Conservation (phyloP, 768 basidiomycete genomes). For the Paxillus ammoniavirescens region DNA sequence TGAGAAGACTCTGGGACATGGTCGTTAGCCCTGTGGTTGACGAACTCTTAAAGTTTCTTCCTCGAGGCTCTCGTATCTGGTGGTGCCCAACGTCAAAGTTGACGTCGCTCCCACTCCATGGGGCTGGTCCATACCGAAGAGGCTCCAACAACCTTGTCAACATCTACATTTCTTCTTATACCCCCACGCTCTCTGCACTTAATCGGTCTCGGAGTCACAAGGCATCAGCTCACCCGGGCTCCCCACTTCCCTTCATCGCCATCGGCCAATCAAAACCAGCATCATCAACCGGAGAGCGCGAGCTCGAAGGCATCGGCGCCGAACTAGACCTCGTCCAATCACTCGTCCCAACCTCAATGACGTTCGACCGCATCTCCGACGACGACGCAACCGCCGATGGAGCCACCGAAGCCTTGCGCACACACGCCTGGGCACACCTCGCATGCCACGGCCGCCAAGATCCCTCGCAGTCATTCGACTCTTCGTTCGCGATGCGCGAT, state of each 20-base stretch:
- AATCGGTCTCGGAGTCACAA: constrained; percentile 18
- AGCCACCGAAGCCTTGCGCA: constrained; percentile 12
- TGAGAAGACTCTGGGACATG: constrained; percentile 26
- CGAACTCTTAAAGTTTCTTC: constrained; percentile 11
- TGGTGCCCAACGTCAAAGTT: constrained; percentile 35
- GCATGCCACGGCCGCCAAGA: constrained; percentile 31
- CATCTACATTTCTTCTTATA: constrained; percentile 34
- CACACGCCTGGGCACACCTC: constrained; percentile 29
- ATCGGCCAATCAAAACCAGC: constrained; percentile 19
- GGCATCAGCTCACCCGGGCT: background rate
- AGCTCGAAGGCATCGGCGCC: constrained; percentile 12
- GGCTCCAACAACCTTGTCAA: constrained; percentile 7
- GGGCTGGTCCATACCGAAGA: constrained; percentile 28
- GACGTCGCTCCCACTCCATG: constrained; percentile 32
- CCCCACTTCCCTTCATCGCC: background rate
- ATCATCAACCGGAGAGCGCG: background rate
- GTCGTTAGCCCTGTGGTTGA: constrained; percentile 21
- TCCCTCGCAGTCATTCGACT: constrained; percentile 21
- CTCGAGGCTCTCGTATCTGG: constrained; percentile 27
- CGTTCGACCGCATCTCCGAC: constrained; percentile 12
- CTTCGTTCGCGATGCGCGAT: constrained; percentile 25
- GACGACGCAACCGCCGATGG: constrained; percentile 11
- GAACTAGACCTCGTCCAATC: constrained; percentile 23
- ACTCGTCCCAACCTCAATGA: constrained; percentile 12
- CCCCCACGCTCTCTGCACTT: constrained; percentile 30